These are phyloP conservation scores for Gonapodya prolifera DNA, from an alignment of 192 early-diverging fungal genomes.

Conservation along the genomic window DNA sequence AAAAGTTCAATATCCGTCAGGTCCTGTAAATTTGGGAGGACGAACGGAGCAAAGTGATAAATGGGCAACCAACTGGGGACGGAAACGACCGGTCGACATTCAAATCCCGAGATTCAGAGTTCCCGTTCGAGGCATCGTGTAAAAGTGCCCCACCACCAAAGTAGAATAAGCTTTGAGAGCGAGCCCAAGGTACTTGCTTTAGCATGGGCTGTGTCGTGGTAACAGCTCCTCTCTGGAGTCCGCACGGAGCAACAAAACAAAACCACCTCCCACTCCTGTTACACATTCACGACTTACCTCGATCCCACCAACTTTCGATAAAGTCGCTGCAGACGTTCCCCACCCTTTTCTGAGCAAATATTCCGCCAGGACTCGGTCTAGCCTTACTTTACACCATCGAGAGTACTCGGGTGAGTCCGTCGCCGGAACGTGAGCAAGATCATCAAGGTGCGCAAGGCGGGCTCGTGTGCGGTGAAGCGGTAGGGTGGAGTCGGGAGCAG, in stretches of 20 bases:
- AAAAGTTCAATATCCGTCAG: conserved; percentile 89
- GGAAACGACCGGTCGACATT: no score
- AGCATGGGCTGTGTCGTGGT: no score
- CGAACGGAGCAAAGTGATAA: no score
- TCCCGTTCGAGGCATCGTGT: no score
- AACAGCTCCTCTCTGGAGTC: no score
- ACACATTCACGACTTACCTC: conserved; percentile 29
- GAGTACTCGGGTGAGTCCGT: conserved; percentile 58
- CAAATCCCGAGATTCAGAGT: no score
- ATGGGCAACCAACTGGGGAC: no score
- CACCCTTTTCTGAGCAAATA: conserved; percentile 88
- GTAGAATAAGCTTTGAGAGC: no score
- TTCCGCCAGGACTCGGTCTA: conserved; percentile 85
- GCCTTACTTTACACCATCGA: conserved; percentile 71
- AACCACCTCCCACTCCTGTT: background rate
- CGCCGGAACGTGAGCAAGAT: conserved; percentile 49
- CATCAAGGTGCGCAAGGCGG: conserved; percentile 64
- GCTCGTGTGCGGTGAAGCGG: conserved; percentile 55
- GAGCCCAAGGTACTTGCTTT: no score
- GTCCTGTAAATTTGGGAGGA: conserved; percentile 32
- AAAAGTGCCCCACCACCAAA: no score
- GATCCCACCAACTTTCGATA: conserved; percentile 48
- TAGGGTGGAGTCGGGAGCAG: conserved; percentile 59
- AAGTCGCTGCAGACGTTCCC: conserved; percentile 53
- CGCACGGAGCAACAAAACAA: no score